Percentiles rank a stretch among this genome's conserved stretches.
Conservation (phyloP, 169 alveolate genomes). For the Eimeria acervulina region DNA sequence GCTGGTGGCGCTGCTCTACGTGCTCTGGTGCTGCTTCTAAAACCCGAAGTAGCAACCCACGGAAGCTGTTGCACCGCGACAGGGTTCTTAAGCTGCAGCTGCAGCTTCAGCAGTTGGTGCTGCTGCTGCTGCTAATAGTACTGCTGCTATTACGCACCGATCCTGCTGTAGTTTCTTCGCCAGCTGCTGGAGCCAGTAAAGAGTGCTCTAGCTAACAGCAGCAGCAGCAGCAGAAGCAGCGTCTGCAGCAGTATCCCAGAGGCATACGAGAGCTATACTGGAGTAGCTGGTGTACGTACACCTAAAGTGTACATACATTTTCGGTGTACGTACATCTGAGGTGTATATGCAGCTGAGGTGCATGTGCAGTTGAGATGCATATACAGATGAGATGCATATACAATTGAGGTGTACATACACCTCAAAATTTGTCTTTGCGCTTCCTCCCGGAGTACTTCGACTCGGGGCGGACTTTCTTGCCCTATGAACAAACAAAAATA, state of each 20-base stretch:
- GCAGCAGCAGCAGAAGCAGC: slow-evolving; percentile 32
- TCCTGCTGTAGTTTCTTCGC: too few species aligned
- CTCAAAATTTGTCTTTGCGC: slow-evolving; percentile 88
- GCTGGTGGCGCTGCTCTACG: not conserved
- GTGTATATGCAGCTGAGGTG: too few species aligned
- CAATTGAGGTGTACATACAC: not conserved
- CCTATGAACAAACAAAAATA: slow-evolving; percentile 33
- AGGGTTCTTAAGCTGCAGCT: not conserved
- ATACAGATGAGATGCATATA: not conserved
- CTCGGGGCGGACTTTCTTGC: slow-evolving; percentile 92
- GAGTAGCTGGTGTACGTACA: too few species aligned
- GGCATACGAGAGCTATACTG: too few species aligned
- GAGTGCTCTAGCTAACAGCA: not conserved
- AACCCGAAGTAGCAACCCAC: not conserved
- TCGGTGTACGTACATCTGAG: not conserved
- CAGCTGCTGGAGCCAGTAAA: not conserved
- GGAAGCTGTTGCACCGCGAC: not conserved
- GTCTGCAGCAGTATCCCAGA: too few species aligned
- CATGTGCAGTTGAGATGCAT: not conserved
- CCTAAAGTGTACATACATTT: too few species aligned
- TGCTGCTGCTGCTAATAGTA: not conserved
- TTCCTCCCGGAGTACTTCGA: slow-evolving; percentile 96
- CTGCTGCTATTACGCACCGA: not conserved
- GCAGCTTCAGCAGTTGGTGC: not conserved
- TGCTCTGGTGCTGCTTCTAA: not conserved